phyloP scores from a whole-genome alignment of 257 asterid species.

The Salvia hispanica region DNA sequence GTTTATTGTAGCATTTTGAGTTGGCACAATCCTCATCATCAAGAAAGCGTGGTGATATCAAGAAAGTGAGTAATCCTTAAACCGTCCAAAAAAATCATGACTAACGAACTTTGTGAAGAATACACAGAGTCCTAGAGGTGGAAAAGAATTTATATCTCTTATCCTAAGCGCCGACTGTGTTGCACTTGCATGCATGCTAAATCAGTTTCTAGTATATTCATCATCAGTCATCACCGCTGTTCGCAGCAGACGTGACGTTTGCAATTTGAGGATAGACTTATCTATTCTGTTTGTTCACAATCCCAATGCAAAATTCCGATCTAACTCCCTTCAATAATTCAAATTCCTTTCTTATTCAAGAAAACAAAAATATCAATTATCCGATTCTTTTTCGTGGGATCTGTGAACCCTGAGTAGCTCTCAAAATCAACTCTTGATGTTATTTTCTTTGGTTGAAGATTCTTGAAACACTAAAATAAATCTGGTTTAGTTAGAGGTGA shows the following conservation, averaged over 20 bases:
- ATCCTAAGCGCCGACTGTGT: not conserved
- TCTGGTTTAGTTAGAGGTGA: too few species aligned
- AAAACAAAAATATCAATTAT: not conserved
- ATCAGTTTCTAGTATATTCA: constrained; percentile 5
- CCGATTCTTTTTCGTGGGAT: not conserved
- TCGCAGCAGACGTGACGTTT: constrained; percentile 17
- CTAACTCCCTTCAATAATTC: not conserved
- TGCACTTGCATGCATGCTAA: constrained; percentile 4
- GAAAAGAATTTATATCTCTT: not conserved
- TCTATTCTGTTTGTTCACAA: not conserved
- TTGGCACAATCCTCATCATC: not conserved
- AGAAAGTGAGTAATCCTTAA: not conserved
- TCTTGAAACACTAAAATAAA: too few species aligned
- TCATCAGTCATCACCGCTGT: constrained; percentile 14
- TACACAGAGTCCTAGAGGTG: not conserved
- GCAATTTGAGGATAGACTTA: not conserved
- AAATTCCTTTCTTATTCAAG: not conserved
- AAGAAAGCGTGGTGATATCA: not conserved
- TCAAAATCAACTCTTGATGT: constrained; percentile 26
- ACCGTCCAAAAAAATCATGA: not conserved
- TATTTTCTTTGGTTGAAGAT: not conserved
- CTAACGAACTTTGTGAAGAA: constrained; percentile 7
- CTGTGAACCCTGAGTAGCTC: constrained; percentile 18
- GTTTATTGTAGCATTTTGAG: too few species aligned
- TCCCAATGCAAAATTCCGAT: constrained; percentile 21